Conservation (phyloP, 2,329 filamentous ascomycete genomes). For the Neopestalotiopsis sp. region DNA sequence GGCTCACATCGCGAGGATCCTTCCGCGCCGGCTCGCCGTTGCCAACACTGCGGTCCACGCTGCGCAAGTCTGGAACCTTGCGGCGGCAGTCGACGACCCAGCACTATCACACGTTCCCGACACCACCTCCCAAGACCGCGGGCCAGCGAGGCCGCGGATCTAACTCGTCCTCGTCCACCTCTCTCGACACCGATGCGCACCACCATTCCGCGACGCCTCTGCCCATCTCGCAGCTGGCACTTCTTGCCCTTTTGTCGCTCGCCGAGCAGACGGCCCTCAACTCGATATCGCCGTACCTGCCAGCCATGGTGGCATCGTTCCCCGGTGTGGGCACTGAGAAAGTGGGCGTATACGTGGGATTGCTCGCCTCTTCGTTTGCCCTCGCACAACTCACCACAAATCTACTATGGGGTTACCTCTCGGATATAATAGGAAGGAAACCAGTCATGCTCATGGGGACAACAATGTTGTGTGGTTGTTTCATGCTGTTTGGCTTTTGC, state of each 20-base stretch:
- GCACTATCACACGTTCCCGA: conserved; percentile 84
- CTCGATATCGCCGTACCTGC: conserved; percentile 93
- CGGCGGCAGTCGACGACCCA: conserved; percentile 48
- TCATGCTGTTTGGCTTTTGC: conserved; percentile 87
- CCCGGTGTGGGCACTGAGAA: conserved; percentile 75
- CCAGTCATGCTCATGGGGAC: conserved; percentile 85
- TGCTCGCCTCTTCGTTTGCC: conserved; percentile 90
- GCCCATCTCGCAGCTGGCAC: conserved; percentile 79
- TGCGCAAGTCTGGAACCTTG: conserved; percentile 22
- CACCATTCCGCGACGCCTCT: conserved; percentile 72
- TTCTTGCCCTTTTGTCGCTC: conserved; percentile 87
- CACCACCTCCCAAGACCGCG: conserved; percentile 71
- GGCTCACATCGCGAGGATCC: conserved; percentile 33
- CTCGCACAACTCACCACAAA: conserved; percentile 92
- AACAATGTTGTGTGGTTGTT: conserved; percentile 79
- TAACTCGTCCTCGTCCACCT: conserved; percentile 35
- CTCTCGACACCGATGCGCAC: conserved; percentile 38
- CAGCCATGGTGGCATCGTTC: conserved; percentile 88
- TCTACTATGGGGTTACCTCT: conserved; percentile 87
- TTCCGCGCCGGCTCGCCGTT: conserved; percentile 40
- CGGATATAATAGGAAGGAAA: conserved; percentile 80
- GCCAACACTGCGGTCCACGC: conserved; percentile 28
- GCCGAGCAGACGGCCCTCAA: conserved; percentile 97
- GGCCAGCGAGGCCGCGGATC: conserved; percentile 45
- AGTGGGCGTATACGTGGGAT: conserved; percentile 86